Evolutionary conservation across 2,329 filamentous ascomycete species (phyloP).

Genomic region (Ophiocordyceps camponoti-leonardi): DNA sequence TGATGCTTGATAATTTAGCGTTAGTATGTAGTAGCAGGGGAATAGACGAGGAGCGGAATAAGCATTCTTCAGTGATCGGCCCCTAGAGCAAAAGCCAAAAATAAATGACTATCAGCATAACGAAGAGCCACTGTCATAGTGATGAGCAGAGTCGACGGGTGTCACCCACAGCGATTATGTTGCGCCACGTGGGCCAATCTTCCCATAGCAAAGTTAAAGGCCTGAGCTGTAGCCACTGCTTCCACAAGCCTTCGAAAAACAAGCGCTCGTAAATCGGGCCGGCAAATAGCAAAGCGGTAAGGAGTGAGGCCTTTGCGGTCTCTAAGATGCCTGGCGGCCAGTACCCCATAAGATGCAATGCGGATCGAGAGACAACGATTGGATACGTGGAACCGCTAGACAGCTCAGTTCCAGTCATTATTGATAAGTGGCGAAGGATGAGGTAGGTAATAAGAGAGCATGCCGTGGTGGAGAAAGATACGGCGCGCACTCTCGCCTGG

Average conservation of each 20-base stretch:
- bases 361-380: not conserved
- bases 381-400: too few relatives aligned
- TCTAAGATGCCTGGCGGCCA: constrained; percentile 60
- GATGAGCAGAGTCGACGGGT: constrained; percentile 4
- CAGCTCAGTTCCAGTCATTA: too few relatives aligned
- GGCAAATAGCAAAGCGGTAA: constrained; percentile 65
- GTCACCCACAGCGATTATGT: constrained; percentile 58
- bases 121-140: not conserved
- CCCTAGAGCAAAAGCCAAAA: constrained; percentile 33
- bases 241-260: constrained; percentile 55
- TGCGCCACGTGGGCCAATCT: constrained; percentile 73
- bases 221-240: constrained; percentile 38
- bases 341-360: constrained; percentile 55
- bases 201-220: constrained; percentile 42
- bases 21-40: constrained; percentile 64
- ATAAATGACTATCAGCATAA: not conserved
- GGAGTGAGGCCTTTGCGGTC: constrained; percentile 41
- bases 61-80: constrained; percentile 79
- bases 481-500: constrained; percentile 65
- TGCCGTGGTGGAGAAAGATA: constrained; percentile 55
- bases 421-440: constrained; percentile 28
- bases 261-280: constrained; percentile 72
- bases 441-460: constrained; percentile 51
- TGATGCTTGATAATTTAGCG: constrained; percentile 36
- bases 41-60: constrained; percentile 78